phyloP scores from a whole-genome alignment of 2,329 filamentous ascomycete genomes.

The Paracoccidioides lutzii region DNA sequence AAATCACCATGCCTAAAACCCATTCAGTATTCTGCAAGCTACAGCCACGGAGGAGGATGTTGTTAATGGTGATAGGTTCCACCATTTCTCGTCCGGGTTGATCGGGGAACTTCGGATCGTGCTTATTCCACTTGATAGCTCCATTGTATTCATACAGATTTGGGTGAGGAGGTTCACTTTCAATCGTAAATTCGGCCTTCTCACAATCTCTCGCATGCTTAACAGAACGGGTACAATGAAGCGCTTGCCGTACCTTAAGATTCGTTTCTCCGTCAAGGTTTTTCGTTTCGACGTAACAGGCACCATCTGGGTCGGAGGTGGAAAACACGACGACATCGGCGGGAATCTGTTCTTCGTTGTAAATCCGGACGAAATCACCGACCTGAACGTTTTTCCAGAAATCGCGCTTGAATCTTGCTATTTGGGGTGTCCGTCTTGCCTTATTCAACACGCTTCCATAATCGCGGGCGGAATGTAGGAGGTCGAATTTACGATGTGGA shows the following conservation, averaged over 20 bases:
- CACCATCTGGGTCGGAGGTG: slow-evolving; percentile 85
- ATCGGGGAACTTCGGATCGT: slow-evolving; percentile 49
- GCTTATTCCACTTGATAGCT: slow-evolving; percentile 75
- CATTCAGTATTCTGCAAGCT: slow-evolving; percentile 93
- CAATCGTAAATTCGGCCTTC: slow-evolving; percentile 69
- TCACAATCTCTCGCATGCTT: slow-evolving; percentile 90
- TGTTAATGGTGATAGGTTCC: slow-evolving; percentile 90
- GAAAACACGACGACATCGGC: slow-evolving; percentile 86
- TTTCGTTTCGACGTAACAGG: slow-evolving; percentile 96
- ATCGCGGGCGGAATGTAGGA: slow-evolving; percentile 25
- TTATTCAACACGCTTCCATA: slow-evolving; percentile 64
- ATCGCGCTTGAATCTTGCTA: slow-evolving; percentile 79
- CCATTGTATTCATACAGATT: slow-evolving; percentile 95
- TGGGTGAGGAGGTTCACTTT: slow-evolving; percentile 81
- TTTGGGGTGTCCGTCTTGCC: slow-evolving; percentile 49
- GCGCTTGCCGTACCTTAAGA: slow-evolving; percentile 80
- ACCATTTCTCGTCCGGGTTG: slow-evolving; percentile 62
- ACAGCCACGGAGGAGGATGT: slow-evolving; percentile 82
- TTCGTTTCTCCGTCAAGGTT: slow-evolving; percentile 97
- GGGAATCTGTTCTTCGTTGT: slow-evolving; percentile 90
- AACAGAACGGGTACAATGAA: slow-evolving; percentile 70
- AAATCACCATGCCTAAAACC: slow-evolving; percentile 82
- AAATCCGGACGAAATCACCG: slow-evolving; percentile 90
- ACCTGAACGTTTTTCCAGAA: slow-evolving; percentile 93
- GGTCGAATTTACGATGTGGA: not conserved